These are phyloP conservation scores for Aspergillus ruber DNA, from an alignment of 2,329 filamentous ascomycete species.

Conservation along the genomic window DNA sequence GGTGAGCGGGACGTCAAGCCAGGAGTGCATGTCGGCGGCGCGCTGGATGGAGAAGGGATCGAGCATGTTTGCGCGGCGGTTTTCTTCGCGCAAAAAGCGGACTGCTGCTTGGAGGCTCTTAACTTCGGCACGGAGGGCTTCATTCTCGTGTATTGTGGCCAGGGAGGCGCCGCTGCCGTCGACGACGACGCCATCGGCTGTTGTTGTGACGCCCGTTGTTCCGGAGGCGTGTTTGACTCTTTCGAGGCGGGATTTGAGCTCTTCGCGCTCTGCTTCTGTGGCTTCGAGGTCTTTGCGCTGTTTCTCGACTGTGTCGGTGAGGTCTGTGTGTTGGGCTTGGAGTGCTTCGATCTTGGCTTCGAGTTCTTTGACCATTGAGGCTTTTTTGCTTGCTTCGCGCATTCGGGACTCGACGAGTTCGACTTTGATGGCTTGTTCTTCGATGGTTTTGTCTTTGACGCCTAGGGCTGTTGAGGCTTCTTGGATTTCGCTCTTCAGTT, in stretches of 20 bases:
- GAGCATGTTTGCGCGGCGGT: slow-evolving; percentile 33
- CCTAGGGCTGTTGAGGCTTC: slow-evolving; percentile 68
- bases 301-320: slow-evolving; percentile 25
- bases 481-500: slow-evolving; percentile 71
- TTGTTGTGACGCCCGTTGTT: slow-evolving; percentile 28
- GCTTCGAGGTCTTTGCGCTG: slow-evolving; percentile 32
- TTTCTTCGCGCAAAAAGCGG: slow-evolving; percentile 41
- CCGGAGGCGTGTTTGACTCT: slow-evolving; percentile 36
- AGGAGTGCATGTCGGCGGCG: slow-evolving; percentile 35
- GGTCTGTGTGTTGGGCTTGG: slow-evolving; percentile 27
- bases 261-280: slow-evolving; percentile 35
- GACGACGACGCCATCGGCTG: slow-evolving; percentile 32
- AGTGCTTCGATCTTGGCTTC: slow-evolving; percentile 37
- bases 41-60: slow-evolving; percentile 38
- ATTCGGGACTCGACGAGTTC: slow-evolving; percentile 85
- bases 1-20: slow-evolving; percentile 38
- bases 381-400: slow-evolving; percentile 74
- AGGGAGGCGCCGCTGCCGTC: slow-evolving; percentile 32
- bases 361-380: slow-evolving; percentile 44
- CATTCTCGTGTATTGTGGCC: slow-evolving; percentile 38
- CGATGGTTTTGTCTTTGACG: slow-evolving; percentile 71
- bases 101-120: slow-evolving; percentile 40
- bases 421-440: slow-evolving; percentile 83
- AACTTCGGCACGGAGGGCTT: slow-evolving; percentile 37
- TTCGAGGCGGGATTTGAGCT: slow-evolving; percentile 37